Evolutionary conservation across 208 protist species (phyloP).

Genomic region (Trichomonas vaginalis): DNA sequence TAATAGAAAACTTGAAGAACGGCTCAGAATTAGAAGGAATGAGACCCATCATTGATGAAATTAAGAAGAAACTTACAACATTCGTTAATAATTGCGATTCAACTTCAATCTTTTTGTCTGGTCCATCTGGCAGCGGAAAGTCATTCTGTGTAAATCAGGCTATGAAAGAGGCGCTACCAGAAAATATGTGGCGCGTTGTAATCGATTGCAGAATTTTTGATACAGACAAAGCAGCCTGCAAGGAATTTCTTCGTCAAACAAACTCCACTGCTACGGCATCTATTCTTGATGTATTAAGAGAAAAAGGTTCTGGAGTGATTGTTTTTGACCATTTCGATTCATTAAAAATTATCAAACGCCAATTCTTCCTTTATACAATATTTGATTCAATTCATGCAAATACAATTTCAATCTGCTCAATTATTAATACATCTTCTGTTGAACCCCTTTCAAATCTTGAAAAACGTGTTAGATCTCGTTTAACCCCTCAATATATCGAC

Average conservation of each 20-base stretch:
- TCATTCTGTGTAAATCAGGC: not conserved
- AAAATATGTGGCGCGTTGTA: not conserved
- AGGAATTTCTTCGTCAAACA: not conserved
- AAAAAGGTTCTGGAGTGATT: not conserved
- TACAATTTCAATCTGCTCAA: not conserved
- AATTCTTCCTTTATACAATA: not conserved
- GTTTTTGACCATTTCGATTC: not conserved
- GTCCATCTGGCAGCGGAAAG: not conserved
- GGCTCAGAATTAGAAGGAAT: not conserved
- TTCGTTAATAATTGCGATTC: not conserved
- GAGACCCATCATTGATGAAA: not conserved
- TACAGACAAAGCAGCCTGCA: not conserved
- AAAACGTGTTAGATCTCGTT: constrained; percentile 3
- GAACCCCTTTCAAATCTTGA: not conserved
- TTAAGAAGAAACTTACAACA: not conserved
- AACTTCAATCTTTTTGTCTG: not conserved
- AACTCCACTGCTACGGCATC: not conserved
- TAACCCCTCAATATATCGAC: not conserved
- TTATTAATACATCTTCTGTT: not conserved
- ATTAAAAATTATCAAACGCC: not conserved
- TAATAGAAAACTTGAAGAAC: not conserved
- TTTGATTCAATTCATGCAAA: not conserved
- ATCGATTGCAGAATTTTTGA: constrained; percentile 1
- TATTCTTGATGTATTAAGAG: not conserved
- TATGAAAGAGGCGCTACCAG: not conserved